Evolutionary conservation across 2,329 filamentous ascomycete species (phyloP), one percentile per base, ranked within the genome.

Genomic region (Sporothrix variecibatus): DNA sequence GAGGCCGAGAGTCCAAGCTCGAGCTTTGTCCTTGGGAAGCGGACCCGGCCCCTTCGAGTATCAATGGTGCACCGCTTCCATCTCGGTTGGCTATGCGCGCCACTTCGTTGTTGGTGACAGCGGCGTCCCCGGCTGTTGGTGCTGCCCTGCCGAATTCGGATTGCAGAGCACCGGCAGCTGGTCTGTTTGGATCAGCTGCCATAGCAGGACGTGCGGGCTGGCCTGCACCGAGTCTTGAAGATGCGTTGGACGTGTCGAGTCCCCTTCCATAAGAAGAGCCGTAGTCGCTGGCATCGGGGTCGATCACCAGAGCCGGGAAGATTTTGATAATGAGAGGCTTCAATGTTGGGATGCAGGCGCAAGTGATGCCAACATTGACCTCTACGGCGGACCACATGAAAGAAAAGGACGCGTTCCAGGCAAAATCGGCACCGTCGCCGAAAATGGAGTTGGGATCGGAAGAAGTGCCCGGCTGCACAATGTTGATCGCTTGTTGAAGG

Each of bases 381-480:
- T 98, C 95, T 72, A 98, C 90, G 15, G 92, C 93, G 20, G 93
- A 95, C 95, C 95, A 98, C 93, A 97, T 95, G 80, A 97, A 92
- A 0, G 94, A 93, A 5, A 94, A 84, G 0, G 93, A 94, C 0
- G 93, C 93, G 79, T 95, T 94, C 91, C 90, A 93, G 72, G 87
- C 83, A 78, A 90, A 90, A 74, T 90, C 84, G 1, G 81, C 78
- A 60, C 86, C 85, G 60, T 84, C 84, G 8, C 88, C 88, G 72
- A 90, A 89, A 7, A 84, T 82, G 12, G 84, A 82, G 9, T 81
- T 78, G 1, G 82, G 81, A 73, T 85, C 81, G 58, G 78, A 80
- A 0, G 84, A 82, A 0, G 79, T 56, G 28, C 67, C 31, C 8
- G 78, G 79, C 0, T 80, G 83, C 0, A 82, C 82, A 2, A 83